Base-by-base conservation (phyloP, 2,329 filamentous ascomycete genomes). In the Penicillium sp. region DNA sequence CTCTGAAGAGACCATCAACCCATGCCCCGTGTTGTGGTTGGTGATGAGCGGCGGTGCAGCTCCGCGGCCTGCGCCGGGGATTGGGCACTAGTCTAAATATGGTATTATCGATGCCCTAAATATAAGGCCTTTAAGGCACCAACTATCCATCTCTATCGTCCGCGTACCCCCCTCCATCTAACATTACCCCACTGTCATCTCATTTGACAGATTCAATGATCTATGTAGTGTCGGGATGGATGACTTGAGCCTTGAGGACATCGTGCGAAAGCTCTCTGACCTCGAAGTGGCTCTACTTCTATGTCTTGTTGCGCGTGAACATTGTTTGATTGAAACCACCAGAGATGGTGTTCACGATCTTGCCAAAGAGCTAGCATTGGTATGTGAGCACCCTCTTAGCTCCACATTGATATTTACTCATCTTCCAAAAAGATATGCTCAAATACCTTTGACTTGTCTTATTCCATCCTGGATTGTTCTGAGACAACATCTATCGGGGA, bases 211-310 rank as follows among this genome's bases (percentile, higher is more conserved):
- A 44, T 23, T 38, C 18, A 2, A 29, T 50, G 21, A n/a, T 26
- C 36, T 10, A 52, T 59, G 43, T 42, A 49, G 41, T 18, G 26
- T 28, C 34, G 48, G 8, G 43, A 88, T 88, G 85, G 84, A 82
- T 70, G 77, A 83, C 75, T 78, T 81, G 65, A 72, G 74, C 51
- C 78, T 91, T 57, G 76, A 86, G 56, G 78, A 82, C 58, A 87
- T 87, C 71, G 82, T 95, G 63, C 88, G 92, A 66, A 81, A 84
- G 61, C 79, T 97, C 58, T 89, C 87, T 65, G 92, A 96, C 75
- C 80, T 96, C 38, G 92, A 96, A 74, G 83, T 97, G 54, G 94
- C 93, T 23, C 76, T 88, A 13, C 80, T 97, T 38, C 82, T 96
- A 46, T 92, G 88, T 67, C 82, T 97, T 47, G 81, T 91, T 57